These are phyloP conservation scores for Populus simonii DNA, from an alignment of 345 rosid genomes.

Conservation along the genomic window DNA sequence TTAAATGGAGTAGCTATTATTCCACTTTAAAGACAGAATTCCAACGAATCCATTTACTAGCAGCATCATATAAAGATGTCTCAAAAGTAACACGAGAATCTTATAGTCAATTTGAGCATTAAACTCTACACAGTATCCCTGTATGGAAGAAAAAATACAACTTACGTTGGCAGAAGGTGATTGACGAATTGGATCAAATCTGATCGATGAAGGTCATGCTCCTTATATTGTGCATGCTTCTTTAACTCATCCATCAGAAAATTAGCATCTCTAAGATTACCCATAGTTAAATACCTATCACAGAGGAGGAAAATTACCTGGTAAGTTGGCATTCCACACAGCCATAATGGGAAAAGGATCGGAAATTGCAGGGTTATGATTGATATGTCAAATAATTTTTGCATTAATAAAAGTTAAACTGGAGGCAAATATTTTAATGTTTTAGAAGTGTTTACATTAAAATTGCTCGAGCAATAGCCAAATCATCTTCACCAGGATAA, in stretches of 20 bases:
- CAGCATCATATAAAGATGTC: not conserved
- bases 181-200: slow-evolving; percentile 58
- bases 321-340: not conserved
- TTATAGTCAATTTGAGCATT: not conserved
- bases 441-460: slow-evolving; percentile 52
- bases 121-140: not conserved
- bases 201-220: slow-evolving; percentile 55
- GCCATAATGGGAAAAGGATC: not conserved
- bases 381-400: not conserved
- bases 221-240: slow-evolving; percentile 55
- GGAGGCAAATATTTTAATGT: not conserved
- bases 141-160: not conserved
- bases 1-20: not conserved
- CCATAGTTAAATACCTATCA: slow-evolving; percentile 75
- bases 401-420: not conserved
- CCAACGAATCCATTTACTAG: not conserved
- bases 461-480: slow-evolving; percentile 77
- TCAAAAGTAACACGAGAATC: not conserved
- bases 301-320: slow-evolving; percentile 9
- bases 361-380: slow-evolving; percentile 1
- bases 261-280: slow-evolving; percentile 82
- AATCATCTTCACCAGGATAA: slow-evolving; percentile 98
- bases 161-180: slow-evolving; percentile 76
- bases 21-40: not conserved
- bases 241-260: slow-evolving; percentile 67